A percentile compares a stretch with the other conserved stretches of the same genome.
These are phyloP conservation scores for Fusarium albosuccineum DNA, from an alignment of 2,329 filamentous ascomycete species.

Conservation along the genomic window DNA sequence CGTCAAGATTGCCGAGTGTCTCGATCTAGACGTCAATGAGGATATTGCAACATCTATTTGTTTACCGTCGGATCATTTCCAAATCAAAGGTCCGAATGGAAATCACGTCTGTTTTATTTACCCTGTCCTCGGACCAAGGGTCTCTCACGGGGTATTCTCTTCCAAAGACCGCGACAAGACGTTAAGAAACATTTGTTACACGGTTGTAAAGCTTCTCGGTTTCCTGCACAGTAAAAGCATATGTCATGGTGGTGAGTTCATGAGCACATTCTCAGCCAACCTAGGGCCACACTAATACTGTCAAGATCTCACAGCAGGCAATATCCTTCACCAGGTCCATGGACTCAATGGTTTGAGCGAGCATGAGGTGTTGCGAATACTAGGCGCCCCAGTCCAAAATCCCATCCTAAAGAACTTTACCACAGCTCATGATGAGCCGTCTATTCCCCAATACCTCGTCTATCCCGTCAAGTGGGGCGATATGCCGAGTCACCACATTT, in stretches of 20 bases:
- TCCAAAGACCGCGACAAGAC: slow-evolving; percentile 7
- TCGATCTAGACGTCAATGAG: background rate
- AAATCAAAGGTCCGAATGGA: slow-evolving; percentile 40
- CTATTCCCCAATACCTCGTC: slow-evolving; percentile 40
- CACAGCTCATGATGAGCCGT: slow-evolving; percentile 14
- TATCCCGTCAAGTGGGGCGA: slow-evolving; percentile 39
- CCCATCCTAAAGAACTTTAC: background rate
- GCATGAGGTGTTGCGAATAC: slow-evolving; percentile 28
- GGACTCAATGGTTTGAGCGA: slow-evolving; percentile 38
- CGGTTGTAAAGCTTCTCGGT: slow-evolving; percentile 31
- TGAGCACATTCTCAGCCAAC: too few species aligned
- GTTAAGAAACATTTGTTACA: slow-evolving; percentile 26
- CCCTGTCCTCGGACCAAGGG: slow-evolving; percentile 39
- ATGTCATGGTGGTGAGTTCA: slow-evolving; percentile 45
- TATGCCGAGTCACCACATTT: slow-evolving; percentile 4
- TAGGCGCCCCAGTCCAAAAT: slow-evolving; percentile 25
- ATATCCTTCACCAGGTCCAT: slow-evolving; percentile 34
- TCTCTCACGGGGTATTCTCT: slow-evolving; percentile 22
- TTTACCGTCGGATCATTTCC: slow-evolving; percentile 42
- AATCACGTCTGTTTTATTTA: slow-evolving; percentile 41
- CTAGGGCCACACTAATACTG: background rate
- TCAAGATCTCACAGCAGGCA: slow-evolving; percentile 40
- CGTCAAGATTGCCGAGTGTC: slow-evolving; percentile 14
- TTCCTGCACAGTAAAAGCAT: slow-evolving; percentile 41
- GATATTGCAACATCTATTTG: slow-evolving; percentile 4